A percentile compares a stretch with the other conserved stretches of the same genome.
Evolutionary conservation across 2,329 filamentous ascomycete genomes (phyloP).

Genomic region (Epichloe gansuensis): DNA sequence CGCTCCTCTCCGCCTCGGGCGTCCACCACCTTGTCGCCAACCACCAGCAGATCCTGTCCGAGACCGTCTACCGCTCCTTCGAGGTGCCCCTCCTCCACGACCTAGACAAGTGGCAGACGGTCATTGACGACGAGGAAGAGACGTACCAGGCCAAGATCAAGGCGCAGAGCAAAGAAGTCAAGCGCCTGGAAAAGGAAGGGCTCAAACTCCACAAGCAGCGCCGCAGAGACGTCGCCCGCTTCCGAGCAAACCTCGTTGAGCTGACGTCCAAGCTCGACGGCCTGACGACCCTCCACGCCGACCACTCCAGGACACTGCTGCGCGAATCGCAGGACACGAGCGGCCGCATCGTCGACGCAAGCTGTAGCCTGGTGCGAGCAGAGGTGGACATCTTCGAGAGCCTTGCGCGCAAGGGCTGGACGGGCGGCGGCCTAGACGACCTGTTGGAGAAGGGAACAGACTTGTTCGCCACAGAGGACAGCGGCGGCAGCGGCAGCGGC

Average conservation of each 20-base stretch:
- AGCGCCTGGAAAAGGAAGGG: constrained; percentile 51
- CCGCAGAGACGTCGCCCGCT: constrained; percentile 46
- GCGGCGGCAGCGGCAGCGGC: constrained; percentile 3
- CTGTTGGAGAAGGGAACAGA: constrained; percentile 51
- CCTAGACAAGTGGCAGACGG: constrained; percentile 49
- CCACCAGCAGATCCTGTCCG: constrained; percentile 56
- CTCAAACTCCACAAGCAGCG: constrained; percentile 47
- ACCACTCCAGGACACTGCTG: constrained; percentile 46
- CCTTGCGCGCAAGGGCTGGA: constrained; percentile 54
- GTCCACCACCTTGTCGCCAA: constrained; percentile 56
- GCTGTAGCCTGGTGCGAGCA: constrained; percentile 51
- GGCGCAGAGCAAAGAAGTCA: constrained; percentile 45
- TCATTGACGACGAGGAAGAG: constrained; percentile 52
- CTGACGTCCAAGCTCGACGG: constrained; percentile 50
- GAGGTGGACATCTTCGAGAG: constrained; percentile 60
- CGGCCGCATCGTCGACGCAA: constrained; percentile 47
- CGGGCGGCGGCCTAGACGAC: constrained; percentile 52
- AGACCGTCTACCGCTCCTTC: constrained; percentile 55
- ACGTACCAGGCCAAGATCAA: constrained; percentile 43
- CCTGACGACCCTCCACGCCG: constrained; percentile 45
- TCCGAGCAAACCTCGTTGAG: constrained; percentile 50
- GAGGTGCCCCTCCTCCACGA: constrained; percentile 59
- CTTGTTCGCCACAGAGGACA: constrained; percentile 38
- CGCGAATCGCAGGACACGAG: constrained; percentile 54
- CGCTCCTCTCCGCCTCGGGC: constrained; percentile 47